Evolutionary conservation across 352 stramenopile species (phyloP).

Genomic region (Blastocystis sp.): DNA sequence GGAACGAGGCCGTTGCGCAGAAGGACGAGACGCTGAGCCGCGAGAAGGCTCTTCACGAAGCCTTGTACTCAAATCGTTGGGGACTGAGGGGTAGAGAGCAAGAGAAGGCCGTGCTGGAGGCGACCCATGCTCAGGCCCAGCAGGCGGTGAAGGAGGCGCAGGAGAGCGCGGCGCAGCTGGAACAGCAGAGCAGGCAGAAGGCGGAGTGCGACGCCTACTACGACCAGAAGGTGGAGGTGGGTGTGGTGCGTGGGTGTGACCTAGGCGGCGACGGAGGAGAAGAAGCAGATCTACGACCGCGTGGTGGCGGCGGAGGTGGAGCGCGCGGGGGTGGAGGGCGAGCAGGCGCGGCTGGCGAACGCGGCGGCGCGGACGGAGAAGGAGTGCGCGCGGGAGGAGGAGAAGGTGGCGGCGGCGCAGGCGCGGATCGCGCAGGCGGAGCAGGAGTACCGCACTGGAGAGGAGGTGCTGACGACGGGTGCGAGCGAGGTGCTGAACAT

Average conservation of each 20-base stretch:
- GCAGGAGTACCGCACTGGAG: background rate
- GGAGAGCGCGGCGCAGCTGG: background rate
- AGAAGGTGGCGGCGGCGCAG: background rate
- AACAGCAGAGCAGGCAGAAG: background rate
- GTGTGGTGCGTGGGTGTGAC: background rate
- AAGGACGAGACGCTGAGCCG: background rate
- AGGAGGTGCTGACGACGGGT: background rate
- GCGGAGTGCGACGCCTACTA: slow-evolving; percentile 26
- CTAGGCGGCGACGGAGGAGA: slow-evolving; percentile 1
- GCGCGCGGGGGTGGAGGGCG: background rate
- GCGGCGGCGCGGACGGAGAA: background rate
- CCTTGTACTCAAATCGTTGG: background rate
- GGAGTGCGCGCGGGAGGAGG: background rate
- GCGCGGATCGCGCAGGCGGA: background rate
- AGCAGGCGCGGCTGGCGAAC: background rate
- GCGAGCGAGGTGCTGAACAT: background rate
- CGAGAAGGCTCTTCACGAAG: background rate
- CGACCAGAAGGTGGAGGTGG: slow-evolving; percentile 7
- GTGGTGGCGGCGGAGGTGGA: slow-evolving; percentile 1
- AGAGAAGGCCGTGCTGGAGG: background rate
- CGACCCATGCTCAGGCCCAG: background rate
- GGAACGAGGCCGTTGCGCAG: background rate
- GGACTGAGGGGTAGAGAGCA: background rate
- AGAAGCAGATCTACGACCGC: slow-evolving; percentile 16
- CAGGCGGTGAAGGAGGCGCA: background rate